Evolutionary conservation across 176 grass and related monocot genomes (phyloP).

Genomic region (Triticum timopheevii): DNA sequence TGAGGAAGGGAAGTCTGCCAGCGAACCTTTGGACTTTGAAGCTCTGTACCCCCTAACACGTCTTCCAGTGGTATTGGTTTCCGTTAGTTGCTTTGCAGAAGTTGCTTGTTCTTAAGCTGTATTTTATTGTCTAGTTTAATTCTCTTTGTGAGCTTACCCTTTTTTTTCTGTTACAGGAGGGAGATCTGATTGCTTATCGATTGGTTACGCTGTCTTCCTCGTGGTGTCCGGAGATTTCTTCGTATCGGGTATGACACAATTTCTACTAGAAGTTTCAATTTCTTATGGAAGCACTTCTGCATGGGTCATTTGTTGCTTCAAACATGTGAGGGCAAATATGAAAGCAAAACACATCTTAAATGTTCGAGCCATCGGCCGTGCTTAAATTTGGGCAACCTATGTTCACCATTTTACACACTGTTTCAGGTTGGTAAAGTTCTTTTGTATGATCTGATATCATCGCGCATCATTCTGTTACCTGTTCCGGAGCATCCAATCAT

Average conservation of each 20-base stretch:
- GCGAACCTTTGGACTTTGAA: conserved; percentile 55
- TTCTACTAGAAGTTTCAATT: conserved; percentile 8
- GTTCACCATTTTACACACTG: conserved; percentile 18
- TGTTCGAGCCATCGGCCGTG: not conserved
- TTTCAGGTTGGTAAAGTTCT: conserved; percentile 84
- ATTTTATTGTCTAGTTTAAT: conserved; percentile 7
- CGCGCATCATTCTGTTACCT: conserved; percentile 66
- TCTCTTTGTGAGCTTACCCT: not conserved
- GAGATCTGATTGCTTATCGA: conserved; percentile 79
- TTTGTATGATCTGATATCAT: conserved; percentile 67
- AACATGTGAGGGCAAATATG: conserved; percentile 12
- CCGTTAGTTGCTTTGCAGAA: not conserved
- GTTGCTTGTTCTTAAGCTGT: not conserved
- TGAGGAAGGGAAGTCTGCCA: conserved; percentile 48
- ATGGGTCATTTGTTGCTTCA: conserved; percentile 24
- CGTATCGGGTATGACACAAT: conserved; percentile 60
- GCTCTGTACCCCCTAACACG: conserved; percentile 68
- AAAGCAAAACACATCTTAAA: not conserved
- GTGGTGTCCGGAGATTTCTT: conserved; percentile 91
- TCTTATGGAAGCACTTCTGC: not conserved
- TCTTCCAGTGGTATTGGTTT: conserved; percentile 66
- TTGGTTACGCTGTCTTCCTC: conserved; percentile 80
- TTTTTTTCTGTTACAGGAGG: conserved; percentile 52
- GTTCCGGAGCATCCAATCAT: conserved; percentile 67
- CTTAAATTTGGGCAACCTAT: conserved; percentile 11